These are phyloP conservation scores for Ascoidea rubescens DNA, from an alignment of 805 yeast species.

Conservation along the genomic window DNA sequence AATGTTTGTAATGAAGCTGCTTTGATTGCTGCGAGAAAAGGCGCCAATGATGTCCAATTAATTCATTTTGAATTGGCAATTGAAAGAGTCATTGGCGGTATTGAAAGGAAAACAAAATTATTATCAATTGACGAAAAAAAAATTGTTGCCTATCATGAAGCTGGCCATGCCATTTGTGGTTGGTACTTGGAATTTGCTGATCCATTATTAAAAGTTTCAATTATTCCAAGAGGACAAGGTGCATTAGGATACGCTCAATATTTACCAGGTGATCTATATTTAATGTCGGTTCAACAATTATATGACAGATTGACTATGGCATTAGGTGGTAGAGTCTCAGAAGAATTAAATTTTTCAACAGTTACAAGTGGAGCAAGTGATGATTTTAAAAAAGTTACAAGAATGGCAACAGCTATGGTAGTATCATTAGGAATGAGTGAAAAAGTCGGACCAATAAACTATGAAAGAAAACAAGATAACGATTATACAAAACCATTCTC, in stretches of 20 bases:
- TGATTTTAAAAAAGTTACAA: slow-evolving; percentile 91
- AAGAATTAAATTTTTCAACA: slow-evolving; percentile 82
- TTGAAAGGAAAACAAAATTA: slow-evolving; percentile 79
- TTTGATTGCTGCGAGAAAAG: slow-evolving; percentile 82
- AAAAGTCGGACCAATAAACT: slow-evolving; percentile 71
- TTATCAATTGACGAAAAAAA: slow-evolving; percentile 76
- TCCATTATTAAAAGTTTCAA: slow-evolving; percentile 88
- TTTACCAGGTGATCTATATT: slow-evolving; percentile 82
- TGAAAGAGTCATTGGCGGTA: slow-evolving; percentile 93
- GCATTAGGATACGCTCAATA: slow-evolving; percentile 97
- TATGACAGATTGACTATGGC: slow-evolving; percentile 93
- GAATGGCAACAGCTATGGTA: slow-evolving; percentile 90
- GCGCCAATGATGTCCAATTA: slow-evolving; percentile 54
- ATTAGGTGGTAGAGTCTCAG: slow-evolving; percentile 92
- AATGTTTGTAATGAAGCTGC: slow-evolving; percentile 97
- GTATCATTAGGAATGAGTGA: slow-evolving; percentile 82
- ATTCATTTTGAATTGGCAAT: slow-evolving; percentile 90
- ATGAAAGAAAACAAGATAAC: slow-evolving; percentile 52
- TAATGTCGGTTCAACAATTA: slow-evolving; percentile 65
- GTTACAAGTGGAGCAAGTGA: slow-evolving; percentile 95
- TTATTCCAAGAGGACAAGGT: slow-evolving; percentile 94
- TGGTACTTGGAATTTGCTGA: slow-evolving; percentile 90
- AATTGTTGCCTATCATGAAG: slow-evolving; percentile 94
- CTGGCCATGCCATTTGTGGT: slow-evolving; percentile 98
- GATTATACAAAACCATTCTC: slow-evolving; percentile 77